phyloP scores from a whole-genome alignment of 176 grass and related monocot genomes.

The Dactylis glomerata region DNA sequence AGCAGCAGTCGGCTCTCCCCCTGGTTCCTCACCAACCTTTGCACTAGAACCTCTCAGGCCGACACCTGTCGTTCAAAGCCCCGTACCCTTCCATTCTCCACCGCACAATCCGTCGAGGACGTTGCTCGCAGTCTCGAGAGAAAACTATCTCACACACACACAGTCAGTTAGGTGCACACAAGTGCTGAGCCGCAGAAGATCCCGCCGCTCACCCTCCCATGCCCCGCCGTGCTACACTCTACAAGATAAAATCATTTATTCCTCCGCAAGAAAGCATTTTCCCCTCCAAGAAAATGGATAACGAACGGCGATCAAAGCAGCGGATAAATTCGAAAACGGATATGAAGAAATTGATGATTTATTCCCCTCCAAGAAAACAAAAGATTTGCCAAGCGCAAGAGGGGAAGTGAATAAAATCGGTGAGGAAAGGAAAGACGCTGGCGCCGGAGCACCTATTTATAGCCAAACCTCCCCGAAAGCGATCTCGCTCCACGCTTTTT shows the following conservation, averaged over 20 bases:
- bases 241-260: not conserved
- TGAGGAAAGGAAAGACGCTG: not conserved
- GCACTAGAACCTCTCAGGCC: not conserved
- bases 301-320: not conserved
- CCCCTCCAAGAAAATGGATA: not conserved
- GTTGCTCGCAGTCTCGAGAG: not conserved
- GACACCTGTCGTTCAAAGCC: not conserved
- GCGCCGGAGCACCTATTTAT: slow-evolving; percentile 34
- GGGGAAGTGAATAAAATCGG: not conserved
- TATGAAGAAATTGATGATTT: not conserved
- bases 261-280: not conserved
- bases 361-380: not conserved
- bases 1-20: not conserved
- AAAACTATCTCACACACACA: not conserved
- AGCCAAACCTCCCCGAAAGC: slow-evolving; percentile 43
- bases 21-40: no score
- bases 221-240: not conserved
- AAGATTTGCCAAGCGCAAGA: not conserved
- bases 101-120: not conserved
- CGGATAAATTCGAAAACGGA: not conserved
- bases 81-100: not conserved
- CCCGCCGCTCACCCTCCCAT: not conserved
- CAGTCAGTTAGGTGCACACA: not conserved
- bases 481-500: slow-evolving; percentile 23
- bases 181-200: not conserved